These are phyloP conservation scores for Nakazawaea holstii DNA, from an alignment of 805 yeast species.

Conservation along the genomic window DNA sequence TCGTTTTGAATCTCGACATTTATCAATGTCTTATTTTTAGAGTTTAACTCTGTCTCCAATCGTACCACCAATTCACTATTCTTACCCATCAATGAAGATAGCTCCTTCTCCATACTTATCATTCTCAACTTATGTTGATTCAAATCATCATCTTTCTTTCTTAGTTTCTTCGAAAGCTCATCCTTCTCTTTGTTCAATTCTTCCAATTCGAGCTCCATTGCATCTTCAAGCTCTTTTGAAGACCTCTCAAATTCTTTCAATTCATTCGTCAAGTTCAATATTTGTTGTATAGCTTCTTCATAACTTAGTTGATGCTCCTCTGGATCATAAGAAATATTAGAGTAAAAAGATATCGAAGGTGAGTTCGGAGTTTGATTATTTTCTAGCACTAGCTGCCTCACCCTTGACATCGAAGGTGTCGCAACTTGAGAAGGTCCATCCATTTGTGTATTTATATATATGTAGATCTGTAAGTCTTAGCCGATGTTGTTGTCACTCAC, in stretches of 20 bases:
- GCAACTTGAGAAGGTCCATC: background rate
- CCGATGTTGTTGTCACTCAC: background rate
- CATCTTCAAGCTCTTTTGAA: conserved; percentile 37
- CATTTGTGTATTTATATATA: too few species aligned
- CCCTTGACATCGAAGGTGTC: background rate
- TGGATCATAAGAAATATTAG: background rate
- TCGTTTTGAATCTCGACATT: conserved; percentile 39
- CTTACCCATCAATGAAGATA: conserved; percentile 3
- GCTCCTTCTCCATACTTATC: conserved; percentile 5
- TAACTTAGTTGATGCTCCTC: conserved; percentile 3
- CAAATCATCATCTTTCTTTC: conserved; percentile 3
- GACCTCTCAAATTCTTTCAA: conserved; percentile 37
- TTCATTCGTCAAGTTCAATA: conserved; percentile 32
- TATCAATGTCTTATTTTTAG: conserved; percentile 28
- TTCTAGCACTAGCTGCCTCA: background rate
- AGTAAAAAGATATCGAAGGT: background rate
- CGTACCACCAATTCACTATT: conserved; percentile 12
- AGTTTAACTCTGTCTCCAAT: conserved; percentile 18
- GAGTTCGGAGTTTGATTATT: background rate
- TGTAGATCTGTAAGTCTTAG: background rate
- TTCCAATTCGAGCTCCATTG: conserved; percentile 37
- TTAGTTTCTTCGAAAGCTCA: conserved; percentile 14
- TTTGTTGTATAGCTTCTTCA: conserved; percentile 23
- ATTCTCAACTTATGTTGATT: background rate
- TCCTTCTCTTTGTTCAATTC: conserved; percentile 21